phyloP scores from a whole-genome alignment of 2,329 filamentous ascomycete species.

The Didymella lethalis region DNA sequence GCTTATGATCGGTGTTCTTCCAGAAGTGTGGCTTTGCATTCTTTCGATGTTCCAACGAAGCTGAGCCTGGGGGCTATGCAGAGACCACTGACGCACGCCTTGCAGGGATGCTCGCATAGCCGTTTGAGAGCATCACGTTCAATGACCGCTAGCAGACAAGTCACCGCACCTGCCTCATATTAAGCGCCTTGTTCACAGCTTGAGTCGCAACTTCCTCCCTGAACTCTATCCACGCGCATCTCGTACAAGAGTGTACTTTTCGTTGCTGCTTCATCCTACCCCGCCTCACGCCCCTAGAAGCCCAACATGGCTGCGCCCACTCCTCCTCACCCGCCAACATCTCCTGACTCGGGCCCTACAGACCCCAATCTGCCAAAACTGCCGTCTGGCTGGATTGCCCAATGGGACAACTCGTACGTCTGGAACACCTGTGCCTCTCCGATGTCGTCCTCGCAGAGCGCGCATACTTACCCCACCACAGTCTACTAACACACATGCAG shows the following conservation, averaged over 20 bases:
- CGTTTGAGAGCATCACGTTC: constrained; percentile 25
- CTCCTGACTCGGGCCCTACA: constrained; percentile 51
- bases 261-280: constrained; percentile 15
- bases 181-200: constrained; percentile 10
- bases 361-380: constrained; percentile 50
- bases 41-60: constrained; percentile 14
- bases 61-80: constrained; percentile 20
- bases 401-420: constrained; percentile 51
- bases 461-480: constrained; percentile 28
- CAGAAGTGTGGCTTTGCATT: constrained; percentile 16
- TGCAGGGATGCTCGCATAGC: constrained; percentile 17
- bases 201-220: constrained; percentile 7
- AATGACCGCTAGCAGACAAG: constrained; percentile 30
- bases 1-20: neutral
- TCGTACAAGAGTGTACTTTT: constrained; percentile 8
- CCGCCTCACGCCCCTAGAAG: constrained; percentile 6
- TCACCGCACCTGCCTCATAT: constrained; percentile 16
- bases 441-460: constrained; percentile 25
- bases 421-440: neutral
- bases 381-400: constrained; percentile 52
- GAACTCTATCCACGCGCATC: neutral
- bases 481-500: constrained; percentile 37
- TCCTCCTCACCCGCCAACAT: constrained; percentile 48
- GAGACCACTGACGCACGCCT: constrained; percentile 17
- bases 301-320: constrained; percentile 46